Conservation (phyloP, 169 alveolate genomes). For the Theileria orientalis region DNA sequence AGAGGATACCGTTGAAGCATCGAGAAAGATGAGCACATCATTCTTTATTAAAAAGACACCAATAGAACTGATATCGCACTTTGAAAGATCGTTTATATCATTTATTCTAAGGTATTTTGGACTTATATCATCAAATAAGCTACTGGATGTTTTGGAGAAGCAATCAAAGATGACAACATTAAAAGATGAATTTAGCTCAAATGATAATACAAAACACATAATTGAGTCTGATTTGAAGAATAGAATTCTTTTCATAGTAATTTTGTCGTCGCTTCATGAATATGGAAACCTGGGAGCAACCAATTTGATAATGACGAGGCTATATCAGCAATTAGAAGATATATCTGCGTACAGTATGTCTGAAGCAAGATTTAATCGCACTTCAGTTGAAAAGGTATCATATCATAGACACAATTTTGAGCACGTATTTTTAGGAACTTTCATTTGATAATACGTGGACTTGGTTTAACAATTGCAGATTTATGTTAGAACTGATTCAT, state of each 20-base stretch:
- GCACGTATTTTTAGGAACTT: neutral
- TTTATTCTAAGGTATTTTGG: constrained; percentile 36
- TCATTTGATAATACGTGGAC: constrained; percentile 6
- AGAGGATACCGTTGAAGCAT: neutral
- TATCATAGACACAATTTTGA: neutral
- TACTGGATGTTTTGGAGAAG: constrained; percentile 30
- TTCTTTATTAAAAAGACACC: neutral
- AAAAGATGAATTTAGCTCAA: neutral
- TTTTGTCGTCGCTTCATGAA: constrained; percentile 27
- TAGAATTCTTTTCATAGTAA: constrained; percentile 30
- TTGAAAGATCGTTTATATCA: constrained; percentile 33
- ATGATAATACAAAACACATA: neutral
- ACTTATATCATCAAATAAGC: constrained; percentile 22
- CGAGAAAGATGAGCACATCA: neutral
- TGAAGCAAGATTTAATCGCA: neutral
- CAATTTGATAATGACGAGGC: constrained; percentile 41
- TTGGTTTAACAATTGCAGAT: constrained; percentile 4
- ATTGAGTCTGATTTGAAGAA: constrained; percentile 5
- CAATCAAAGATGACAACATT: constrained; percentile 7
- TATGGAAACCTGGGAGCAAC: constrained; percentile 53
- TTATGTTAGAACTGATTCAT: neutral
- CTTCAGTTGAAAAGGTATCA: neutral
- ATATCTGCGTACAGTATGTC: constrained; percentile 7
- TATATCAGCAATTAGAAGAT: constrained; percentile 34
- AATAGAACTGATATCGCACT: neutral